A percentile compares a stretch with the other conserved stretches of the same genome.
These are phyloP conservation scores for Camelina hispida DNA, from an alignment of 345 rosid species.

Conservation along the genomic window DNA sequence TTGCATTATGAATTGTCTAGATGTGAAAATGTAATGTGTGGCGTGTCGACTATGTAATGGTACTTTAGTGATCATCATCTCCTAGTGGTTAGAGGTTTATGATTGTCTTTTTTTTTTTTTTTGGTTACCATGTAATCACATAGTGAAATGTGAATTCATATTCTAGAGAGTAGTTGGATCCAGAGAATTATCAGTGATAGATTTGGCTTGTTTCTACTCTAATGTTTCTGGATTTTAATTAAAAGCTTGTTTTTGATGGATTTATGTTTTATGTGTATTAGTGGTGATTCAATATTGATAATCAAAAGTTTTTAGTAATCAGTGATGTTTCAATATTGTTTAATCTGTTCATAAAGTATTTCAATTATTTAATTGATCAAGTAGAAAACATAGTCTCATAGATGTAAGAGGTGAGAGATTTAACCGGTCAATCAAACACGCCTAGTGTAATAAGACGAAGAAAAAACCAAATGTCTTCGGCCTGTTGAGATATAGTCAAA, in stretches of 20 bases:
- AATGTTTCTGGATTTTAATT: too few species aligned
- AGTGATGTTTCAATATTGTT: too few species aligned
- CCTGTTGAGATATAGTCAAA: not conserved
- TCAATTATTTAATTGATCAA: too few species aligned
- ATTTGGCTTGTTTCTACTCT: too few species aligned
- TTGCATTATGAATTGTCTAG: slow-evolving; percentile 14
- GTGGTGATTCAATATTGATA: too few species aligned
- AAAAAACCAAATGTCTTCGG: not conserved
- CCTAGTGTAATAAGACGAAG: not conserved
- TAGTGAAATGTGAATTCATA: too few species aligned
- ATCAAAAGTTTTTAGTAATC: too few species aligned
- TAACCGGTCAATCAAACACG: not conserved
- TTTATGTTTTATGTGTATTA: too few species aligned
- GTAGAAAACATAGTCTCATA: not conserved
- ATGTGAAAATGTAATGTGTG: slow-evolving; percentile 8
- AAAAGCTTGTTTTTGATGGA: too few species aligned
- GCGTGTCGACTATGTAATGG: slow-evolving; percentile 5
- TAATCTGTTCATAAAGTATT: too few species aligned
- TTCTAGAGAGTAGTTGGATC: not conserved
- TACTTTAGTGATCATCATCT: not conserved
- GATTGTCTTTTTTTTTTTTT: not conserved
- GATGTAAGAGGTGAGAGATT: not conserved
- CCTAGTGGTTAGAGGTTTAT: not conserved
- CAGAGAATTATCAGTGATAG: too few species aligned
- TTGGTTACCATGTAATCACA: too few species aligned